These are phyloP conservation scores for Erodium maritimum DNA, from an alignment of 345 rosid species.

Conservation along the genomic window DNA sequence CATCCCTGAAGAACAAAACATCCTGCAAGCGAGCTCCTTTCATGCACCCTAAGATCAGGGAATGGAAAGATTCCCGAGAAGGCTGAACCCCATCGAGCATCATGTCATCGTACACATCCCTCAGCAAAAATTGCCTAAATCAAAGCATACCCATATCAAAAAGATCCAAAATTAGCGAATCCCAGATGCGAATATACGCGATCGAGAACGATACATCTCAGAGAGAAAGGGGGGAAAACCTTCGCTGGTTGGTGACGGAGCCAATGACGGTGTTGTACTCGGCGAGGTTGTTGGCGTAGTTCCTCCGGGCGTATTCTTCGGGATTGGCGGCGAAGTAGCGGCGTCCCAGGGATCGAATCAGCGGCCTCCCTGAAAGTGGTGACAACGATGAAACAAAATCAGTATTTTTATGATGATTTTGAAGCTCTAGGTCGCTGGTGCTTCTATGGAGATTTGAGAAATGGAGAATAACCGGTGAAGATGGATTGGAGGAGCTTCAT, in stretches of 20 bases:
- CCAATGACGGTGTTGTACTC: constrained; percentile 69
- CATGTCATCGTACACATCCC: constrained; percentile 87
- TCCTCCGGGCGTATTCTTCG: constrained; percentile 45
- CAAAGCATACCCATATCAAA: neutral
- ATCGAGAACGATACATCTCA: neutral
- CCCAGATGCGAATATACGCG: neutral
- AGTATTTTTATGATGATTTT: too few relatives aligned
- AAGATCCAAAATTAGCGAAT: neutral
- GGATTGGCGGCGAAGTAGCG: constrained; percentile 42
- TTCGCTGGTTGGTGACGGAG: constrained; percentile 54
- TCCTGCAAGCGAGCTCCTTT: constrained; percentile 77
- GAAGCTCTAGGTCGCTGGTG: neutral
- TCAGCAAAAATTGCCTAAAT: constrained; percentile 48
- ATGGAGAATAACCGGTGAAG: neutral
- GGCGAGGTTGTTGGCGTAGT: constrained; percentile 58
- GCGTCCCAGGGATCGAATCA: constrained; percentile 33
- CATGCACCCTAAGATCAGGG: constrained; percentile 77
- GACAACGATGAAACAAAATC: neutral
- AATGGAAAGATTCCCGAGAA: constrained; percentile 55
- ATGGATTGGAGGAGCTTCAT: neutral
- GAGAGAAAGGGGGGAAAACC: constrained; percentile 21
- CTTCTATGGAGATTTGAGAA: neutral
- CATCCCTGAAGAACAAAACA: constrained; percentile 70
- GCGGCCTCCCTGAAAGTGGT: constrained; percentile 10
- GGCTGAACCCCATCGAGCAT: constrained; percentile 92